Conservation (phyloP, 371 early-diverging fungal species). For the Zancudomyces culisetae region DNA sequence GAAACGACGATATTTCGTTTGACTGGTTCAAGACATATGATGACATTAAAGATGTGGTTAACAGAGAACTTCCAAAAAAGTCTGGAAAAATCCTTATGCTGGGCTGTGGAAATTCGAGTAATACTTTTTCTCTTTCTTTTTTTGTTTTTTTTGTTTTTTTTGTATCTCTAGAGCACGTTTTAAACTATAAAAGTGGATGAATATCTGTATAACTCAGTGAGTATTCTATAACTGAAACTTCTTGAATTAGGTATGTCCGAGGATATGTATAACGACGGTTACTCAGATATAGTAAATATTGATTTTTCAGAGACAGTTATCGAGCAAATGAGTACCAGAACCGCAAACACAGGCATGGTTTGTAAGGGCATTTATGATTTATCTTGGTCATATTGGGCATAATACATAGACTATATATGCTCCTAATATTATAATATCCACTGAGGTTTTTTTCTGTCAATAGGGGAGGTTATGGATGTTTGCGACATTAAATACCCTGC, state of each 20-base stretch:
- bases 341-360: constrained; percentile 33
- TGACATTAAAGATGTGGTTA: constrained; percentile 42
- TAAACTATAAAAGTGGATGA: too few species aligned
- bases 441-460: not conserved
- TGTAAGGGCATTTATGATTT: constrained; percentile 22
- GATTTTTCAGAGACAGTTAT: constrained; percentile 66
- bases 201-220: not conserved
- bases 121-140: not conserved
- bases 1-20: constrained; percentile 30
- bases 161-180: not conserved
- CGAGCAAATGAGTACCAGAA: constrained; percentile 47
- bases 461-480: constrained; percentile 67
- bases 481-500: constrained; percentile 37
- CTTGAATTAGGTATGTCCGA: constrained; percentile 33
- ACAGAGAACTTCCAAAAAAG: constrained; percentile 31
- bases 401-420: not conserved
- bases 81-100: constrained; percentile 45
- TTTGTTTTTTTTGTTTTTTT: constrained; percentile 14
- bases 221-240: constrained; percentile 11
- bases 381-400: not conserved
- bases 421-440: not conserved
- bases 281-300: constrained; percentile 51
- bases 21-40: constrained; percentile 77
- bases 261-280: constrained; percentile 66
- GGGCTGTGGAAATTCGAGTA: constrained; percentile 54